Evolutionary conservation across 129 eudicot genomes (phyloP).

Genomic region (Helichrysum umbraculigerum): DNA sequence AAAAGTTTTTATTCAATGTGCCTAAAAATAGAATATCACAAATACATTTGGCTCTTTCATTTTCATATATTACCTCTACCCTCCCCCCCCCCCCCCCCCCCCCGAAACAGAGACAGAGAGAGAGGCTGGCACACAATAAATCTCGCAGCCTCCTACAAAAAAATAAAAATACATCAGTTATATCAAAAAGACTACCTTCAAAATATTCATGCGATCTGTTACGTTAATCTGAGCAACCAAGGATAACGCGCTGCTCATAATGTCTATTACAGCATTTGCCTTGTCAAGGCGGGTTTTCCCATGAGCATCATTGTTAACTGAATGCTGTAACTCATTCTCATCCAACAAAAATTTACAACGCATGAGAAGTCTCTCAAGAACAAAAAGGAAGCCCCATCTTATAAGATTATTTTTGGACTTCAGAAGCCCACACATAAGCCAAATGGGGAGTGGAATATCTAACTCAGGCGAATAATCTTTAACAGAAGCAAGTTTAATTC

Average conservation of each 20-base stretch:
- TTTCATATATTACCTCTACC: not conserved
- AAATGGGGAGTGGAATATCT: conserved; percentile 76
- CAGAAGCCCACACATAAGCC: conserved; percentile 97
- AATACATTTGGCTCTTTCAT: not conserved
- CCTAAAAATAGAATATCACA: not conserved
- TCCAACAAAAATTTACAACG: conserved; percentile 87
- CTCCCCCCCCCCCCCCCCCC: not conserved
- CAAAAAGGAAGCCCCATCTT: conserved; percentile 90
- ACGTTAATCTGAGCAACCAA: conserved; percentile 90
- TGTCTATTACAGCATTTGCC: conserved; percentile 90
- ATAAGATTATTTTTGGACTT: conserved; percentile 74
- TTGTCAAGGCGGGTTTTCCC: conserved; percentile 79
- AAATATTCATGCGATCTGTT: conserved; percentile 91
- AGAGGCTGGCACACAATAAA: not conserved
- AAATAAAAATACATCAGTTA: not conserved
- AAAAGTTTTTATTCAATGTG: not conserved
- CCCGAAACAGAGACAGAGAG: no score
- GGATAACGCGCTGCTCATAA: conserved; percentile 89
- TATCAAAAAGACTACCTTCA: conserved; percentile 59
- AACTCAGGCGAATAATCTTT: conserved; percentile 67
- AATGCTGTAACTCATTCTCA: conserved; percentile 69
- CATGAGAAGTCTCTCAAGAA: conserved; percentile 87
- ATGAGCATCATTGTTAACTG: conserved; percentile 49
- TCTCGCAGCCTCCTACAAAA: not conserved
- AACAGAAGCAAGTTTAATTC: conserved; percentile 63